Base-by-base conservation (phyloP, 2,329 filamentous ascomycete species). In the Dothiorella sarmentorum region DNA sequence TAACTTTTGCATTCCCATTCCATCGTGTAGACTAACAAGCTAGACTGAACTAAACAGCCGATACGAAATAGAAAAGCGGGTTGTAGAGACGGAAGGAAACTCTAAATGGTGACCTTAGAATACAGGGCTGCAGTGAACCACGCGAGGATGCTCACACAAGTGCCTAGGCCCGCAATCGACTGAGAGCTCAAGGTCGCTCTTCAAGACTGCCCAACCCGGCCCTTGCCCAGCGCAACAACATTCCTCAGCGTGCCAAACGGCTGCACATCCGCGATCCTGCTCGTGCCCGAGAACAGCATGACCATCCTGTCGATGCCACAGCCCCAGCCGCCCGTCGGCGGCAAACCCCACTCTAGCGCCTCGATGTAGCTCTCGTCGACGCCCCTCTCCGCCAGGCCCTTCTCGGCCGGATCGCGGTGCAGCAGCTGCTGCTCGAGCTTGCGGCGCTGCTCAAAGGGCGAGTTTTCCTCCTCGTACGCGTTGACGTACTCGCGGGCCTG, bases 381-480 rank as follows among this genome's bases (percentile, higher is more conserved):
- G 49, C 72, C 66, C 4, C 81, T 24, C n/a, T 37, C 66, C 20
- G 33, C 17, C 22, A 75, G 73, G 45, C 82, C 76, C 59, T 75
- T 75, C 5, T 67, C 68, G 18, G 71, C 73, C 6, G 70, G 65
- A 11, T 68, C 70, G 17, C 69, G 66, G 6, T 73, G 60, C 17
- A 64, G 68, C 2, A 80, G 69, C 67, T 87, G 85, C 62, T 82
- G 81, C 45, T 85, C 74, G 63, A 99, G 91, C 73, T 99, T 99
- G 58, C 83, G 80, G 44, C 89, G 82, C 75, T 99, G 94, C 66
- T 88, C 89, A 56, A 88, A 86, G 0, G 94, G 94, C 53, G 90
- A 89, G 73, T 99, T 99, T 72, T 99, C 94, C 75, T 99, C 94
- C 72, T 99, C 94, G 73, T 99, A 99, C 78, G 93, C 95, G 73